Conservation (phyloP, 768 basidiomycete species). For the Termitomyces sp. region DNA sequence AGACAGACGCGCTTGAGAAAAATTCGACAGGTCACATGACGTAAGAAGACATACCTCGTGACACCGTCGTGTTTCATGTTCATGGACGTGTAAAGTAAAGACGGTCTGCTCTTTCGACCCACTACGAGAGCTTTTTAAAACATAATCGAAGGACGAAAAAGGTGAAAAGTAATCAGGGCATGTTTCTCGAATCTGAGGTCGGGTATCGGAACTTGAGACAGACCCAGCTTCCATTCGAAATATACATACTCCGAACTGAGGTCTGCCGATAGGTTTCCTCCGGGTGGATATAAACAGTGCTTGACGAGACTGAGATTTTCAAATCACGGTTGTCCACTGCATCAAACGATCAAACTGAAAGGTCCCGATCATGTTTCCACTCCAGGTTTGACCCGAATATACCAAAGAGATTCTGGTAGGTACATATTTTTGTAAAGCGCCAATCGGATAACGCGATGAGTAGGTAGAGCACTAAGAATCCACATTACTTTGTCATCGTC, state of each 20-base stretch:
- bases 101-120: background rate
- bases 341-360: background rate
- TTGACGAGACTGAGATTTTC: too few species aligned
- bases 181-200: background rate
- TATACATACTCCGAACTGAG: too few species aligned
- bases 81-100: background rate
- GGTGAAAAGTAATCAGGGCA: background rate
- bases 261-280: background rate
- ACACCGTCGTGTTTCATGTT: background rate
- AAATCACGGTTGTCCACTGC: too few species aligned
- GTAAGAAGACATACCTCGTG: constrained; percentile 4
- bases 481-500: too few species aligned
- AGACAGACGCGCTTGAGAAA: constrained; percentile 1
- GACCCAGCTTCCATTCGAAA: background rate
- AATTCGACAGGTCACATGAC: constrained; percentile 13
- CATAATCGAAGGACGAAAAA: background rate
- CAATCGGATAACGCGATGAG: too few species aligned
- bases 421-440: too few species aligned
- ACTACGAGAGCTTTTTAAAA: background rate
- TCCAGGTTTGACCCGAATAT: background rate
- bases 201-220: background rate
- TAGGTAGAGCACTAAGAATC: too few species aligned
- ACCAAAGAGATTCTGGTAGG: too few species aligned
- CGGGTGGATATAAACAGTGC: background rate
- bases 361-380: background rate